Evolutionary conservation across 768 basidiomycete genomes (phyloP), one percentile per base, ranked within the genome.

Genomic region (Trametes villosa): DNA sequence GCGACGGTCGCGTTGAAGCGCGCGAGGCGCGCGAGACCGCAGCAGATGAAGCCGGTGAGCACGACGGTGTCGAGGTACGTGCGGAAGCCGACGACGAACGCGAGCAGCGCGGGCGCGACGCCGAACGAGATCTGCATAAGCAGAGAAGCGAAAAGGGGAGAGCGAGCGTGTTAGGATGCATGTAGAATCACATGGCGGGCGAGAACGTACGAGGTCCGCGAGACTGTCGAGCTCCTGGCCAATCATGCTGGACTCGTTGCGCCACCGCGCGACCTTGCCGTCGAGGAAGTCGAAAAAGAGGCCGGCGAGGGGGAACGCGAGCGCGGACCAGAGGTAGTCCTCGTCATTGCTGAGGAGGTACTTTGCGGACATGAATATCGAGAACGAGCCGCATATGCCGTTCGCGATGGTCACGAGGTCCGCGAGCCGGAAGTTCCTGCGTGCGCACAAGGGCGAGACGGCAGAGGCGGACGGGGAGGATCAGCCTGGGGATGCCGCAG

Each of bases 381-480:
- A 98, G 68, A 96, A 89, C 18, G 92, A 91, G 59, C 97, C 97
- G 77, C 97, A 99, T 74, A 98, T 90, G 45, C 97, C 97, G 72
- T 99, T 99, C 89, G 96, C 95, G 65, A 99, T 94, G 34, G 97
- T 99, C 68, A 99, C 94, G 52, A 97, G 83, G 79, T 99, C 97
- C 65, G 97, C 97, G 27, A 98, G 85, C 53, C 96, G 92, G 73
- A 99, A 99, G 75, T 98, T 98, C 68, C 97, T 97, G 68, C 20
- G 64, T 42, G 33, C 31, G 24, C 57, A 29, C n/a, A n/a, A n/a
- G n/a, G n/a, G n/a, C n/a, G n/a, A n/a, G n/a, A n/a, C 44, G 33
- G n/a, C 13, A 20, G 30, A 34, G 41, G n/a, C 9, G 17, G n/a
- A 29, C 8, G 18, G n/a, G n/a, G n/a, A n/a, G n/a, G 17, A 44